Percentiles rank a stretch among this genome's conserved stretches.
Conservation (phyloP, 2,329 filamentous ascomycete species). For the Teratosphaeria viscida region DNA sequence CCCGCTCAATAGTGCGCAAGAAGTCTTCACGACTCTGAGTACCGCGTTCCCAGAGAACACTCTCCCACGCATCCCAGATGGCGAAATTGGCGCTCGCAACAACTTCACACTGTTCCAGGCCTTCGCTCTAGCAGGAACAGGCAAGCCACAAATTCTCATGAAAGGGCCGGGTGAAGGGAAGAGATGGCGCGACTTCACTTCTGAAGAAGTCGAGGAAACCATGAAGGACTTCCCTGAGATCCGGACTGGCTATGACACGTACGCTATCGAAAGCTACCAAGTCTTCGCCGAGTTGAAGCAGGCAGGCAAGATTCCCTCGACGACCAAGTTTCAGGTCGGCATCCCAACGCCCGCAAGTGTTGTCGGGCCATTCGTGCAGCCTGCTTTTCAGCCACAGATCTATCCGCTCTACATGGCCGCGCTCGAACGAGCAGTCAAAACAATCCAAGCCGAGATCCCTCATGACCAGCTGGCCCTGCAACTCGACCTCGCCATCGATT, state of each 20-base stretch:
- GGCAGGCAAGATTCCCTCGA: conserved; percentile 11
- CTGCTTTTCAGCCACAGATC: conserved; percentile 9
- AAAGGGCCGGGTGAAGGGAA: not conserved
- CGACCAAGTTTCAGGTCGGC: conserved; percentile 17
- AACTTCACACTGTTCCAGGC: conserved; percentile 12
- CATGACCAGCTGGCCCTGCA: conserved; percentile 17
- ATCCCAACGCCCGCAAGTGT: conserved; percentile 13
- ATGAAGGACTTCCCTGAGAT: conserved; percentile 4
- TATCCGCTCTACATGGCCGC: conserved; percentile 18
- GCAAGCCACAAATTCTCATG: not conserved
- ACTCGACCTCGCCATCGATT: conserved; percentile 16
- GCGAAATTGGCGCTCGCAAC: conserved; percentile 25
- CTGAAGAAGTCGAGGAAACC: conserved; percentile 2
- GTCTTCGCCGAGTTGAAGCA: conserved; percentile 10
- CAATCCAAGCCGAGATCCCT: conserved; percentile 13
- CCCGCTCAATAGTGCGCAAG: not conserved
- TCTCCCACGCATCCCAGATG: conserved; percentile 23
- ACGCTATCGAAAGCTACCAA: conserved; percentile 16
- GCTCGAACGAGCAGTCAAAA: conserved; percentile 8
- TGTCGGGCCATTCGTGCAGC: conserved; percentile 6
- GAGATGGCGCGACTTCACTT: not conserved
- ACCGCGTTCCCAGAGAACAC: not conserved
- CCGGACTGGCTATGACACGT: conserved; percentile 13
- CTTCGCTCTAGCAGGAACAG: not conserved
- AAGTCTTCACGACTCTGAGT: not conserved